Evolutionary conservation across 441 rosid species (phyloP), one percentile per base, ranked within the genome.

Genomic region (Arabidopsis lyrata): DNA sequence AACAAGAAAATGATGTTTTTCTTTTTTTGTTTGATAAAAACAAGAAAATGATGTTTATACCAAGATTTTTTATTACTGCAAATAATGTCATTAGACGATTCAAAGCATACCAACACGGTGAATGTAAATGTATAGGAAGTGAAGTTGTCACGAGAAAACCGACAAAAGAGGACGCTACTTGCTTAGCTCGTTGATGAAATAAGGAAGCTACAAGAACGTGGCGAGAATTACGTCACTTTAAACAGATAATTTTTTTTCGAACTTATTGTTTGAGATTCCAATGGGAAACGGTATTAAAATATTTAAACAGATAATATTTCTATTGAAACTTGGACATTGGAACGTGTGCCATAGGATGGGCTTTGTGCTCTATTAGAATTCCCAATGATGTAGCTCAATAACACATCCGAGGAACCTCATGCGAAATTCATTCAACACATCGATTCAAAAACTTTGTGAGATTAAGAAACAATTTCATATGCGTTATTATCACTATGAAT

Each of bases 321-420:
- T 49, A 57, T 77, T 31, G 55, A 13, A 44, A 58, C 5, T 58
- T 58, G 36, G 20, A n/a, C 73, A 6, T 77, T 41, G 80, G 63
- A 27, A 77, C 44, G 80, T 77, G 80, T 77, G 80, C 80, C 80
- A 50, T 8, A 27, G 31, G 68, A 77, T 70, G 72, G 72, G 80
- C 63, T 57, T 57, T 18, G 64, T 29, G 53, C 10, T n/a, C 4
- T 18, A 44, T 53, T 47, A 34, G 18, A 63, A 55, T 16, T 34
- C 18, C 34, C 69, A 27, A 36, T 29, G 31, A 45, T 35, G 32
- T 34, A 34, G 34, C 63, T 75, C 63, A 61, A 34, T 66, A 50
- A 67, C 73, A 59, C 78, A 34, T 35, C 56, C 49, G 15, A 65
- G 50, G 34, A 64, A 35, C 10, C 55, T 16, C 66, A 58, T 31